Evolutionary conservation across 495 filamentous ascomycete species (phyloP), one percentile per base, ranked within the genome.

Genomic region (Aspergillus asperescens): DNA sequence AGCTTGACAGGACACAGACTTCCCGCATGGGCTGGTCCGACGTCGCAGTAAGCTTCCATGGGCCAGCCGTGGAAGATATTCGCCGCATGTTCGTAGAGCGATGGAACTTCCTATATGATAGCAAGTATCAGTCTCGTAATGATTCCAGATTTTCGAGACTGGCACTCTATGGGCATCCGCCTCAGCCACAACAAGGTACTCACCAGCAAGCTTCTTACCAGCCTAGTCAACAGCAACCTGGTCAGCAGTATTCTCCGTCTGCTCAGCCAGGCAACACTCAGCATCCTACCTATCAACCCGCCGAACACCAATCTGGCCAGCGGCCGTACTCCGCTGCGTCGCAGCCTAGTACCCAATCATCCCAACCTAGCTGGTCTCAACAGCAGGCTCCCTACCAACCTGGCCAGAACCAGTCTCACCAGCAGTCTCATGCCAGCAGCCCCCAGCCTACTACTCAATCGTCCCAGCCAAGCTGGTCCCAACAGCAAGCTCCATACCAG

Each of bases 11-110:
- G 16, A 86, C 81, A 39, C 80, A 80, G 56, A 87, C 72, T 67
- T 87, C 88, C 8, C 81, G 92, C 44, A 96, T 97, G 89, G 92
- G 92, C 8, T 96, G 90, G 90, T 85, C 88, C 20, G 92, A 97
- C 69, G 78, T 97, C 49, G 86, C 87, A 24, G 71, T 97, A 25
- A 89, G 85, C 50, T 59, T 97, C 22, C 77, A 76, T n/a, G 92
- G 92, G 0, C 86, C 86, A 0, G 85, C 86, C 9, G 84, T 94
- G 0, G 76, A 87, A 47, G 92, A 89, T 62, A 71, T 97, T 15
- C 76, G 81, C 16, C 75, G 76, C 2, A 89, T 96, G 61, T 97
- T 97, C 60, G 76, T 83, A 10, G 82, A 95, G 56, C 75, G 92
- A 52, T 97, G 92, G 91, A 95, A 96, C 69, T 96, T 87, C 63